These are phyloP conservation scores for Lachnellula subtilissima DNA, from an alignment of 2,329 filamentous ascomycete genomes.

Conservation along the genomic window DNA sequence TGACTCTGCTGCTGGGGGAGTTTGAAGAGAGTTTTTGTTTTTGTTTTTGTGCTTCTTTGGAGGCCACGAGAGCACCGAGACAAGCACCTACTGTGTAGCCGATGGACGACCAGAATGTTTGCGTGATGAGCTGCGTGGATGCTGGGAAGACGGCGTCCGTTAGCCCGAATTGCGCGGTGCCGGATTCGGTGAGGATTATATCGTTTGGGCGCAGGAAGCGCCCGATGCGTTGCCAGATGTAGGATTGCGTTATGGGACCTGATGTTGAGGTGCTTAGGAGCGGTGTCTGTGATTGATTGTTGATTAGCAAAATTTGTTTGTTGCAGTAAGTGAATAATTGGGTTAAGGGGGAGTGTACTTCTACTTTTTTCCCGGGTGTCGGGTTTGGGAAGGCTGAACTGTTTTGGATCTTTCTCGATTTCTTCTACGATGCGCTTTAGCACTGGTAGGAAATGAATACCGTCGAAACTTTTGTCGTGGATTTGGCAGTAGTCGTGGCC, in stretches of 20 bases:
- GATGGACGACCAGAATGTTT: constrained; percentile 55
- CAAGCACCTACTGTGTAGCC: constrained; percentile 56
- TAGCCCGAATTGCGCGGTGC: constrained; percentile 51
- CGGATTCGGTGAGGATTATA: constrained; percentile 53
- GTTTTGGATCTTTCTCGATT: constrained; percentile 17
- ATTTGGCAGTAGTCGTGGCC: constrained; percentile 25
- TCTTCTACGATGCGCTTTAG: constrained; percentile 57
- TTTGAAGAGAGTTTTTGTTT: not conserved
- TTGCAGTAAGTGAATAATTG: no score
- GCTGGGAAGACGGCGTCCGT: constrained; percentile 46
- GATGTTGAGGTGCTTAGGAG: constrained; percentile 23
- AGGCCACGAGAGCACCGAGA: constrained; percentile 51
- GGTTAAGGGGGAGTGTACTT: not conserved
- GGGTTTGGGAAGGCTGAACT: constrained; percentile 10
- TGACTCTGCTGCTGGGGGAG: constrained; percentile 37
- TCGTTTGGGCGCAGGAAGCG: constrained; percentile 47
- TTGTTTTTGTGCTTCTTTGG: constrained; percentile 34
- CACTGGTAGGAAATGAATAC: constrained; percentile 64
- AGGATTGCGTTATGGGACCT: constrained; percentile 42
- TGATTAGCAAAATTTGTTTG: not conserved
- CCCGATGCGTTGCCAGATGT: constrained; percentile 43
- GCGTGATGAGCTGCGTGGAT: constrained; percentile 43
- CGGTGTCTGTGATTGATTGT: constrained; percentile 7
- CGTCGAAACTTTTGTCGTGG: constrained; percentile 19
- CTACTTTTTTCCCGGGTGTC: constrained; percentile 8